These are phyloP conservation scores for Aspergillus diversus DNA, from an alignment of 495 filamentous ascomycete species.

Conservation along the genomic window DNA sequence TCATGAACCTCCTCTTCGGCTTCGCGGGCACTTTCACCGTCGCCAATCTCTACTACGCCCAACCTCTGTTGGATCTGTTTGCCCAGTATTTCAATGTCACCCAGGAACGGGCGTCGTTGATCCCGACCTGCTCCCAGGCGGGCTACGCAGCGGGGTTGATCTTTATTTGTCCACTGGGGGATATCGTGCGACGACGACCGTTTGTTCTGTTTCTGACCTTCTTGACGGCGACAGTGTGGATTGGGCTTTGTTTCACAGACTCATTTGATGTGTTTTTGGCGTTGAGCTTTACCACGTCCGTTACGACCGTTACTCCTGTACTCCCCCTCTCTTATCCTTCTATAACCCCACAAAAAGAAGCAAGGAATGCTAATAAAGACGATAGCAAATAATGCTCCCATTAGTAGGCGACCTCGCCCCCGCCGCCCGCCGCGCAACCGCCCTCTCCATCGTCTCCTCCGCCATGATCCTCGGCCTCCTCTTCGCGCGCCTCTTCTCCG, in stretches of 20 bases:
- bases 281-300: slow-evolving; percentile 68
- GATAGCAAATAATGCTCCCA: slow-evolving; percentile 75
- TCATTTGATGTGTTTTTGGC: slow-evolving; percentile 66
- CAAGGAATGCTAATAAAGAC: background rate
- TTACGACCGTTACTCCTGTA: slow-evolving; percentile 80
- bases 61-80: slow-evolving; percentile 68
- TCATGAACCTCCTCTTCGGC: slow-evolving; percentile 63
- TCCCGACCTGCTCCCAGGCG: slow-evolving; percentile 80
- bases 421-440: slow-evolving; percentile 64
- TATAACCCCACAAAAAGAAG: too few relatives aligned
- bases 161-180: slow-evolving; percentile 78
- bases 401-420: slow-evolving; percentile 82
- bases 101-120: slow-evolving; percentile 58
- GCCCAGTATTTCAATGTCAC: slow-evolving; percentile 63
- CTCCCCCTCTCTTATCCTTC: background rate
- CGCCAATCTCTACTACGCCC: slow-evolving; percentile 74
- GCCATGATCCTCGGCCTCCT: slow-evolving; percentile 79
- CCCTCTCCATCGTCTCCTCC: slow-evolving; percentile 72
- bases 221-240: slow-evolving; percentile 67
- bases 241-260: slow-evolving; percentile 71
- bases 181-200: slow-evolving; percentile 69
- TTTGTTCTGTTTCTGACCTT: slow-evolving; percentile 70
- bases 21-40: slow-evolving; percentile 44
- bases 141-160: slow-evolving; percentile 78
- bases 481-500: slow-evolving; percentile 75